Conservation (phyloP, 768 basidiomycete species). For the Rhodocollybia butyracea region DNA sequence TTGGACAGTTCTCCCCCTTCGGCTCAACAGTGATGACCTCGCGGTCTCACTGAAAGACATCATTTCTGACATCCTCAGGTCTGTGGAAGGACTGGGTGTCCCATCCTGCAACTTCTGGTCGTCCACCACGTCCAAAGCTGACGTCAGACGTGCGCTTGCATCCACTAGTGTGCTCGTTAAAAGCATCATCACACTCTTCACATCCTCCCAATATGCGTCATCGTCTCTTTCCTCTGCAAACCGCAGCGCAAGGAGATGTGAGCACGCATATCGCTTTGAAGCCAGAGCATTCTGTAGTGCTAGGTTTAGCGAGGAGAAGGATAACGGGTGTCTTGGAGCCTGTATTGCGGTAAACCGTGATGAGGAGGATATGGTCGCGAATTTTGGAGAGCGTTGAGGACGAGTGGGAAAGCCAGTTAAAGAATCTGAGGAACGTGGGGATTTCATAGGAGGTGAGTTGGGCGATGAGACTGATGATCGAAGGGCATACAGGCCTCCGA, state of each 20-base stretch:
- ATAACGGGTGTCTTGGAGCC: constrained; percentile 61
- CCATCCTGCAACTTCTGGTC: constrained; percentile 48
- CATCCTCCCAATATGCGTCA: constrained; percentile 83
- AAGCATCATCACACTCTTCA: constrained; percentile 68
- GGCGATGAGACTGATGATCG: constrained; percentile 25
- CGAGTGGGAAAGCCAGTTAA: constrained; percentile 13
- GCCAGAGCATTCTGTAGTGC: constrained; percentile 65
- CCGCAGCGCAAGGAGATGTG: constrained; percentile 76
- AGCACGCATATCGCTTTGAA: constrained; percentile 73
- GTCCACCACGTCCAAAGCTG: constrained; percentile 62
- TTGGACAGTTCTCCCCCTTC: constrained; percentile 8
- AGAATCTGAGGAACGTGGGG: neutral
- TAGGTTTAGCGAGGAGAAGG: constrained; percentile 57
- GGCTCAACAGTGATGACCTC: constrained; percentile 3
- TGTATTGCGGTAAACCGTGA: constrained; percentile 66
- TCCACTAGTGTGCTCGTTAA: constrained; percentile 67
- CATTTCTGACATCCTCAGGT: neutral
- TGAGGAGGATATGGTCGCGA: constrained; percentile 36
- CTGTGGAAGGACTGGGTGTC: constrained; percentile 36
- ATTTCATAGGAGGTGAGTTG: constrained; percentile 3
- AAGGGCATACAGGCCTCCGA: constrained; percentile 49
- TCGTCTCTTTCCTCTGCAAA: constrained; percentile 72
- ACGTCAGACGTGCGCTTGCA: constrained; percentile 55
- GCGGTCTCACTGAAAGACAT: neutral
- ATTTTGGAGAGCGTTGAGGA: constrained; percentile 26